A percentile compares a stretch with the other conserved stretches of the same genome.
Evolutionary conservation across 2,329 filamentous ascomycete species (phyloP).

Genomic region (Ascochyta pisi): DNA sequence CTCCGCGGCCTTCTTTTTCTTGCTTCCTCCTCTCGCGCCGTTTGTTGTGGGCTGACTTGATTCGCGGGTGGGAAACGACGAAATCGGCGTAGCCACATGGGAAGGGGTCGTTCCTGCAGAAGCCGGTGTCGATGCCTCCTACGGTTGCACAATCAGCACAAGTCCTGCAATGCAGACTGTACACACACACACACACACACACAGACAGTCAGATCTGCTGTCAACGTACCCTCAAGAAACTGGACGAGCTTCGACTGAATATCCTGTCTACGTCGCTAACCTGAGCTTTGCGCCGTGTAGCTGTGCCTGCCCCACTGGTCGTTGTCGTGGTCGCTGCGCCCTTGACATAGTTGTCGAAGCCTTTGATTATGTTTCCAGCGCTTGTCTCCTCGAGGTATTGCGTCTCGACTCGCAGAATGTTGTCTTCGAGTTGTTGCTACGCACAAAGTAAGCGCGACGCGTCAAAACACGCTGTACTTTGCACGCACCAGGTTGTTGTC

Average conservation of each 20-base stretch:
- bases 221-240: constrained; percentile 46
- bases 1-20: constrained; percentile 53
- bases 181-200: no score
- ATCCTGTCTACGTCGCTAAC: constrained; percentile 75
- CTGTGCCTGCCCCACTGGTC: constrained; percentile 47
- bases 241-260: constrained; percentile 61
- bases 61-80: constrained; percentile 55
- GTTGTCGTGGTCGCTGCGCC: constrained; percentile 69
- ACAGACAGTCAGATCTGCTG: neutral
- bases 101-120: constrained; percentile 53
- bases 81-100: constrained; percentile 57
- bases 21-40: constrained; percentile 49
- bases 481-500: constrained; percentile 65
- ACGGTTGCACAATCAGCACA: constrained; percentile 22
- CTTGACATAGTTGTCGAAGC: constrained; percentile 99
- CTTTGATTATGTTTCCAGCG: constrained; percentile 92
- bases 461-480: constrained; percentile 2
- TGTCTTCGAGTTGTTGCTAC: constrained; percentile 73
- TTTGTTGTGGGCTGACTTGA: constrained; percentile 53
- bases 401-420: constrained; percentile 82
- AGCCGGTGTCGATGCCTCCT: constrained; percentile 50
- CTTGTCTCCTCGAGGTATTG: constrained; percentile 86
- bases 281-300: constrained; percentile 66
- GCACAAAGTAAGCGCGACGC: constrained; percentile 22
- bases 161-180: neutral